phyloP scores from a whole-genome alignment of 176 grass and related monocot genomes.

The Ampelocalamus luodianensis region DNA sequence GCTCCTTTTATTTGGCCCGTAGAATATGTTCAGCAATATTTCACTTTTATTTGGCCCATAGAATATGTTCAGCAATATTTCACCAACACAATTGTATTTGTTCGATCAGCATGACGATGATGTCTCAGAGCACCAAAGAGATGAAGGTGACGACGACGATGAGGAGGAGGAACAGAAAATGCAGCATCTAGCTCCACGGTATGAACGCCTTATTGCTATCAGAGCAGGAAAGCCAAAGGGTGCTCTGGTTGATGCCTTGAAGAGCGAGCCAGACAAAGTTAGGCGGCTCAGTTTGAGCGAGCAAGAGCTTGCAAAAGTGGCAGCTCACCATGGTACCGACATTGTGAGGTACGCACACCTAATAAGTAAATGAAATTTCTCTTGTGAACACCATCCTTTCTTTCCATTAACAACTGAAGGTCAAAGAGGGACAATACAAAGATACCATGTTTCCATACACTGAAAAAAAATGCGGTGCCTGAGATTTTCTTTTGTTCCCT shows the following conservation, averaged over 20 bases:
- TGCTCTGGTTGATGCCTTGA: constrained; percentile 65
- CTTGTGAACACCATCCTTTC: background rate
- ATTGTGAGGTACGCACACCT: constrained; percentile 67
- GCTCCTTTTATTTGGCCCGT: background rate
- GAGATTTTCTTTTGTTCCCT: constrained; percentile 1
- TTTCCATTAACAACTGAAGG: background rate
- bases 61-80: constrained; percentile 2
- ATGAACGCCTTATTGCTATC: constrained; percentile 84
- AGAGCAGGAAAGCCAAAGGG: constrained; percentile 92
- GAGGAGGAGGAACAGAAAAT: constrained; percentile 53
- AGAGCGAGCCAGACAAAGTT: constrained; percentile 77
- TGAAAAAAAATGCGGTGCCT: background rate
- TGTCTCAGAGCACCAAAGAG: constrained; percentile 29
- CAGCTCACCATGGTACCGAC: constrained; percentile 65
- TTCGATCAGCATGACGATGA: constrained; percentile 45
- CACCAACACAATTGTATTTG: background rate
- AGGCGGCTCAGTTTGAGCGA: constrained; percentile 90
- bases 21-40: no score
- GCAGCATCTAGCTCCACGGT: constrained; percentile 52
- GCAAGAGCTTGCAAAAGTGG: constrained; percentile 74
- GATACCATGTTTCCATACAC: background rate
- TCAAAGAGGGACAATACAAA: background rate
- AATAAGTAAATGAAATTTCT: background rate
- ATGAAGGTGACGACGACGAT: background rate
- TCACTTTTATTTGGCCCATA: background rate